Evolutionary conservation across 768 basidiomycete species (phyloP).

Genomic region (Lentinus tigrinus): DNA sequence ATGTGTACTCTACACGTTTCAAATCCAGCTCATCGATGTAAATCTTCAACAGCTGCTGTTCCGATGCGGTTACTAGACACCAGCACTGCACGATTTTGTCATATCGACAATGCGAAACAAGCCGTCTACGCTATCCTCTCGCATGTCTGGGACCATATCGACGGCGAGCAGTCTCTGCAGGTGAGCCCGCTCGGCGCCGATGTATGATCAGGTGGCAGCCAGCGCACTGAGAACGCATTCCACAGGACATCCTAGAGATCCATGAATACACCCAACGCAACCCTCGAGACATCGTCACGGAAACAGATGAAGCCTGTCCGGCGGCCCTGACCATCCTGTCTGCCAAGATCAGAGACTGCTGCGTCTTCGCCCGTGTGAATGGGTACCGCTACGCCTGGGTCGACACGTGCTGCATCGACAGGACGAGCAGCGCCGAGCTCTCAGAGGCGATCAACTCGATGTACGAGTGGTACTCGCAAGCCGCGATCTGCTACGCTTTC

Average conservation of each 20-base stretch:
- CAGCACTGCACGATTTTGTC: neutral
- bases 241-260: neutral
- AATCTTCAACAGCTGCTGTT: no score
- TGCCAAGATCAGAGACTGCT: constrained; percentile 1
- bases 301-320: neutral
- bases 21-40: no score
- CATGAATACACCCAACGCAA: neutral
- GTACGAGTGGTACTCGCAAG: constrained; percentile 2
- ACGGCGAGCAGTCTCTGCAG: constrained; percentile 2
- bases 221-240: neutral
- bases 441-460: constrained; percentile 10
- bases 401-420: constrained; percentile 10
- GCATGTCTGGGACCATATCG: neutral
- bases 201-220: neutral
- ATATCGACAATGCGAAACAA: neutral
- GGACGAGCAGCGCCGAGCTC: constrained; percentile 10
- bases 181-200: neutral
- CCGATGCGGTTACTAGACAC: neutral
- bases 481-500: constrained; percentile 2
- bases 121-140: neutral
- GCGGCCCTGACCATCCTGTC: neutral
- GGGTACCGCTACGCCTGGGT: constrained; percentile 7
- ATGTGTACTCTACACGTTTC: no score
- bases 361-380: neutral
- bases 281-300: neutral